Evolutionary conservation across 2,329 filamentous ascomycete species (phyloP).

Genomic region (Colletotrichum sp.): DNA sequence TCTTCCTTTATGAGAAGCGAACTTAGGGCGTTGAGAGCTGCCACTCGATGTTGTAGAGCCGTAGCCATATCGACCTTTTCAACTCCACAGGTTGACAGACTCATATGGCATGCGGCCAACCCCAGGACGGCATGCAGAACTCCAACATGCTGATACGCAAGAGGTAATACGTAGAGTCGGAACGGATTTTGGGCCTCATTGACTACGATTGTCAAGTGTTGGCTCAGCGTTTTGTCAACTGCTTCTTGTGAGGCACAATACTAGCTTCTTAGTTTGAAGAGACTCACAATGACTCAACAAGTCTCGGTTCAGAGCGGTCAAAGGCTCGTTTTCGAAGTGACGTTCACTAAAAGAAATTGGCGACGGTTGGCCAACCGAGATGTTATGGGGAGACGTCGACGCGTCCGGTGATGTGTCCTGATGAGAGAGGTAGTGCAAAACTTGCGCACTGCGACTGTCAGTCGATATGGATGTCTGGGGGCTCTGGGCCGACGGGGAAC

Average conservation of each 20-base stretch:
- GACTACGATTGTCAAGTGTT: slow-evolving; percentile 22
- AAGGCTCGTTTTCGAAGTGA: neutral
- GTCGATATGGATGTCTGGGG: neutral
- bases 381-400: neutral
- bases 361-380: neutral
- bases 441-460: neutral
- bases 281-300: slow-evolving; percentile 1
- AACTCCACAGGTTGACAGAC: slow-evolving; percentile 14
- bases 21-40: slow-evolving; percentile 25
- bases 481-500: neutral
- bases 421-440: neutral
- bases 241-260: neutral
- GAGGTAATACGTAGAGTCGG: slow-evolving; percentile 23
- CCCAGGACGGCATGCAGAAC: slow-evolving; percentile 31
- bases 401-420: neutral
- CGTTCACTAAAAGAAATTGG: neutral
- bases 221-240: slow-evolving; percentile 26
- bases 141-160: slow-evolving; percentile 26
- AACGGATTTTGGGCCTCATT: slow-evolving; percentile 26
- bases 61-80: slow-evolving; percentile 12
- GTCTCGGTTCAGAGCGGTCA: neutral
- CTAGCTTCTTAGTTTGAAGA: too few relatives aligned
- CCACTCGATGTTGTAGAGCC: slow-evolving; percentile 25
- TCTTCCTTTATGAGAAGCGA: slow-evolving; percentile 23
- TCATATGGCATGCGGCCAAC: slow-evolving; percentile 27